These are phyloP conservation scores for Tubosaeta sp. DNA, from an alignment of 768 basidiomycete species.

Conservation along the genomic window DNA sequence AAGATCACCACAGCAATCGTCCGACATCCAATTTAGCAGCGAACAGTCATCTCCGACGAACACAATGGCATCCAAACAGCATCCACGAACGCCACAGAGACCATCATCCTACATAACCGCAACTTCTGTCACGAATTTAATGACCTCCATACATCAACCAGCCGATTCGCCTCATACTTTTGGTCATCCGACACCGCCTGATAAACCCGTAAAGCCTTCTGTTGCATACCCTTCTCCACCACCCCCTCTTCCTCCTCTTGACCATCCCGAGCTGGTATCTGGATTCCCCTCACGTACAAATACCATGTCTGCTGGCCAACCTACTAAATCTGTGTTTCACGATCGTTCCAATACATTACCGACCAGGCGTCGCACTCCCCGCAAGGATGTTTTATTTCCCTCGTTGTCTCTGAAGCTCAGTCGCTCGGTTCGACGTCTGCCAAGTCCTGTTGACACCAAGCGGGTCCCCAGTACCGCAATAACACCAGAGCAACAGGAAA, in stretches of 20 bases:
- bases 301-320: slow-evolving; percentile 4
- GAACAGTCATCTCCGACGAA: slow-evolving; percentile 29
- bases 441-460: slow-evolving; percentile 27
- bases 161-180: slow-evolving; percentile 40
- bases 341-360: slow-evolving; percentile 26
- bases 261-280: slow-evolving; percentile 35
- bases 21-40: slow-evolving; percentile 17
- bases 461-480: slow-evolving; percentile 14
- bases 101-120: slow-evolving; percentile 18
- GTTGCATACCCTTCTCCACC: slow-evolving; percentile 33
- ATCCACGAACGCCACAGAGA: slow-evolving; percentile 25
- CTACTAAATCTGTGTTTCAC: slow-evolving; percentile 7
- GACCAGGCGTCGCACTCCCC: slow-evolving; percentile 7
- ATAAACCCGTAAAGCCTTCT: slow-evolving; percentile 16
- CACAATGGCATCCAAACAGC: slow-evolving; percentile 24
- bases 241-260: slow-evolving; percentile 54
- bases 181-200: slow-evolving; percentile 35
- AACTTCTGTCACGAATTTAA: slow-evolving; percentile 16
- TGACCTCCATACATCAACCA: slow-evolving; percentile 26
- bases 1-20: slow-evolving; percentile 19
- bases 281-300: slow-evolving; percentile 20
- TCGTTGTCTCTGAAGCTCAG: slow-evolving; percentile 25
- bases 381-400: slow-evolving; percentile 18
- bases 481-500: neutral
- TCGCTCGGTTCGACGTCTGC: slow-evolving; percentile 24